Evolutionary conservation across 345 rosid genomes (phyloP).

Genomic region (Populus simonii): DNA sequence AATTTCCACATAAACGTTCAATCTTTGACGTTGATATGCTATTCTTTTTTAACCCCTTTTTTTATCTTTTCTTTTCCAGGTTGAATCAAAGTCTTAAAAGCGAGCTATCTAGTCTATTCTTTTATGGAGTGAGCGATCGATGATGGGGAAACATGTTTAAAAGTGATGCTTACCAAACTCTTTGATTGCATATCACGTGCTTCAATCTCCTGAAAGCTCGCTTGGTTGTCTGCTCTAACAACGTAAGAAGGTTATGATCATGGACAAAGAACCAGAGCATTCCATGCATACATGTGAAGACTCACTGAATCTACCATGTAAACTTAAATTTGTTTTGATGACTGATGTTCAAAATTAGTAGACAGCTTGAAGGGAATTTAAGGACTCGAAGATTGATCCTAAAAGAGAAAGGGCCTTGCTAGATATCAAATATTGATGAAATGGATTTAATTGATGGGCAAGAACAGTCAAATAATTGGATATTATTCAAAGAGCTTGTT

Average conservation of each 20-base stretch:
- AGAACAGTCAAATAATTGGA: not conserved
- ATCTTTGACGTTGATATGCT: not conserved
- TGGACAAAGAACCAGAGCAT: not conserved
- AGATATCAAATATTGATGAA: not conserved
- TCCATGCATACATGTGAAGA: not conserved
- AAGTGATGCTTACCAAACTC: not conserved
- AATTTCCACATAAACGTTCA: not conserved
- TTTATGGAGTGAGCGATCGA: not conserved
- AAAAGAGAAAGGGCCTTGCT: not conserved
- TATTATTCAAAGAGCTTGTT: too few species aligned
- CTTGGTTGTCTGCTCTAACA: not conserved
- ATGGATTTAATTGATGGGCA: not conserved
- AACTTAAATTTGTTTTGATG: too few species aligned
- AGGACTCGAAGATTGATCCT: not conserved
- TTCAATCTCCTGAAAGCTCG: slow-evolving; percentile 8
- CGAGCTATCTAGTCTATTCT: not conserved
- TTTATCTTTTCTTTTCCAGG: too few species aligned
- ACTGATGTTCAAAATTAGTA: too few species aligned
- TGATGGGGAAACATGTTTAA: not conserved
- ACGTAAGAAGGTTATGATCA: not conserved
- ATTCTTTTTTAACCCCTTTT: too few species aligned
- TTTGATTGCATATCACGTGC: not conserved
- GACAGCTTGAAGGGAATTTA: not conserved
- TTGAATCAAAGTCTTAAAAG: too few species aligned
- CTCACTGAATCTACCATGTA: too few species aligned